Evolutionary conservation across 768 basidiomycete species (phyloP), one percentile per base, ranked within the genome.

Genomic region (Naganishia onofrii): DNA sequence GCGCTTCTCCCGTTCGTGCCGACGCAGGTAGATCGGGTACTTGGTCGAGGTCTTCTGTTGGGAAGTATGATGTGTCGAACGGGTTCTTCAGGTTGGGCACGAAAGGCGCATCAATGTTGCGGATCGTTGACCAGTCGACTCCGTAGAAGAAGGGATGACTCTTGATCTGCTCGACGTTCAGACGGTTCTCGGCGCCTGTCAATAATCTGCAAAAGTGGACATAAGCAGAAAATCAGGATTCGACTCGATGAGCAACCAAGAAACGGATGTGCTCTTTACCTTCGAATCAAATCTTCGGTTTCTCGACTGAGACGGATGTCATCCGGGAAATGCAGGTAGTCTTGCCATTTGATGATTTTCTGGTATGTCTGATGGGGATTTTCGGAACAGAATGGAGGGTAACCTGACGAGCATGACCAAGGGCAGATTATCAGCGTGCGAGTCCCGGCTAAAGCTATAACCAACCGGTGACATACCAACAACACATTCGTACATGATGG

Each of bases 21-120:
- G 77, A 81, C 3, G 78, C 78, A 10, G 84, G 83, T 66, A 84
- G 82, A 34, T 87, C 86, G 0, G 84, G 82, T 15, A 81, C 88
- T 81, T 93, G 90, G 68, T 94, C 91, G 67, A 94, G 85, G 74
- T 95, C 92, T 71, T 96, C 93, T 1, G 90, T 93, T 0, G 94
- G 94, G 86, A 96, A 96, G 83, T 96, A 96, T n/a, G 92, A 93
- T 1, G 94, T 96, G 74, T 97, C 94, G 42, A 93, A 94, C 77
- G 94, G 90, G 9, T 91, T 93, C 48, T 90, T 87, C 36, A 98
- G 84, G 69, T 92, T 91, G 23, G 96, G 95, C n/a, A 99, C 89
- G 81, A 97, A 98, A 6, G 95, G 96, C 3, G 93, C 87, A 76
- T 94, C 93, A 71, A 99, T 95, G 46, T 86, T 85, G 29, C 93